A percentile compares a stretch with the other conserved stretches of the same genome.
Conservation (phyloP, 768 basidiomycete species). For the Rhodotorula kratochvilovae region DNA sequence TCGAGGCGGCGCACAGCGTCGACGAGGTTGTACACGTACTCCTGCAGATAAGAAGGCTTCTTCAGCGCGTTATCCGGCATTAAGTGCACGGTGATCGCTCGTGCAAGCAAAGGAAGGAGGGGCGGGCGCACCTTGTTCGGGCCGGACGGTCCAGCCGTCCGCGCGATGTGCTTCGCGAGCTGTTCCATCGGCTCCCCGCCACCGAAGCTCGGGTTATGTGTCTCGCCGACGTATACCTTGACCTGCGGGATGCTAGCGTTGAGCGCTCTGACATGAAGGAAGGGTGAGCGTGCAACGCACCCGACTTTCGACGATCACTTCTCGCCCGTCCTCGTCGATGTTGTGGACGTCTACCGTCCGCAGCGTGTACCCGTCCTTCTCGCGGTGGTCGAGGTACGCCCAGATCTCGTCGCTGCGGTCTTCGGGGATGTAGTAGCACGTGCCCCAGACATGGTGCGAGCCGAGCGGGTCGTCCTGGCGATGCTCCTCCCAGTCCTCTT, state of each 20-base stretch:
- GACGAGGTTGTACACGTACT: slow-evolving; percentile 77
- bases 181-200: slow-evolving; percentile 72
- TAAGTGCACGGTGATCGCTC: too few relatives aligned
- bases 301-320: slow-evolving; percentile 53
- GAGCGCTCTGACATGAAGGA: neutral
- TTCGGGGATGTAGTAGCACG: slow-evolving; percentile 83
- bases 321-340: slow-evolving; percentile 56
- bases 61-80: neutral
- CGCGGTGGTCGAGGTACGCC: slow-evolving; percentile 27
- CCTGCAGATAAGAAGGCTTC: slow-evolving; percentile 54
- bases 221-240: slow-evolving; percentile 73
- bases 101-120: neutral
- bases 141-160: slow-evolving; percentile 78
- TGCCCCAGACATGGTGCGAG: slow-evolving; percentile 76
- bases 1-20: slow-evolving; percentile 68
- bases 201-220: slow-evolving; percentile 82
- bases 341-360: slow-evolving; percentile 71
- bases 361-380: slow-evolving; percentile 82
- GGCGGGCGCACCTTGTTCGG: slow-evolving; percentile 66
- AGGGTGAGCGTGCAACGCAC: slow-evolving; percentile 26
- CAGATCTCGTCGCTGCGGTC: slow-evolving; percentile 47
- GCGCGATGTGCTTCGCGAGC: slow-evolving; percentile 67
- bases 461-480: slow-evolving; percentile 47
- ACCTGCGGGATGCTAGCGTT: neutral
- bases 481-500: slow-evolving; percentile 71